phyloP scores from a whole-genome alignment of 1,139 yeast genomes.

The Suhomyces chickasaworum region DNA sequence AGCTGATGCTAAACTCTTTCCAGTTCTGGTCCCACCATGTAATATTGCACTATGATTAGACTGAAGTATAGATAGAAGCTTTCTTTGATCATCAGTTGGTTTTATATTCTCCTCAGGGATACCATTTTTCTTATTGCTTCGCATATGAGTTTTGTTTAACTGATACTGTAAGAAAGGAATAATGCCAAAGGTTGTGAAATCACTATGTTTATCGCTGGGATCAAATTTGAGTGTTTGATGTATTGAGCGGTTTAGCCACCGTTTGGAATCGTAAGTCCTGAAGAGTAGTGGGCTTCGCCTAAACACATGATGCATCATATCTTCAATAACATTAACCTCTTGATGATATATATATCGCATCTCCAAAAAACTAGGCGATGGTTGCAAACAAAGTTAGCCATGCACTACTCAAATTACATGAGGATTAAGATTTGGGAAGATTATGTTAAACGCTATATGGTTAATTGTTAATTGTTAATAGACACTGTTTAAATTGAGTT shows the following conservation, averaged over 20 bases:
- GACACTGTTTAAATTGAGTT: slow-evolving; percentile 64
- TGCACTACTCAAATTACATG: slow-evolving; percentile 3
- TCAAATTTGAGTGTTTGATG: slow-evolving; percentile 17
- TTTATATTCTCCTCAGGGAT: slow-evolving; percentile 19
- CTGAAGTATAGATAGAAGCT: slow-evolving; percentile 23
- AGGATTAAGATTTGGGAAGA: too few relatives aligned
- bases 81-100: slow-evolving; percentile 31
- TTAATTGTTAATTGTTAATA: not conserved
- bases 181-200: slow-evolving; percentile 29
- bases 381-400: slow-evolving; percentile 8
- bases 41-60: slow-evolving; percentile 24
- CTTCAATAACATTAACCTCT: not conserved
- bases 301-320: slow-evolving; percentile 3
- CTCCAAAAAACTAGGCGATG: slow-evolving; percentile 3
- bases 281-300: slow-evolving; percentile 2
- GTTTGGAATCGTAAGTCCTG: not conserved
- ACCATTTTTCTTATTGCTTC: slow-evolving; percentile 2
- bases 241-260: not conserved
- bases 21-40: slow-evolving; percentile 24
- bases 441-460: too few relatives aligned
- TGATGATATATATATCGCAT: not conserved
- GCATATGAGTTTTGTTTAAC: slow-evolving; percentile 21
- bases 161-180: slow-evolving; percentile 33
- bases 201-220: slow-evolving; percentile 18
- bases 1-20: slow-evolving; percentile 30